A percentile compares a stretch with the other conserved stretches of the same genome.
These are phyloP conservation scores for Solanum bulbocastanum DNA, from an alignment of 257 asterid genomes.

Conservation along the genomic window DNA sequence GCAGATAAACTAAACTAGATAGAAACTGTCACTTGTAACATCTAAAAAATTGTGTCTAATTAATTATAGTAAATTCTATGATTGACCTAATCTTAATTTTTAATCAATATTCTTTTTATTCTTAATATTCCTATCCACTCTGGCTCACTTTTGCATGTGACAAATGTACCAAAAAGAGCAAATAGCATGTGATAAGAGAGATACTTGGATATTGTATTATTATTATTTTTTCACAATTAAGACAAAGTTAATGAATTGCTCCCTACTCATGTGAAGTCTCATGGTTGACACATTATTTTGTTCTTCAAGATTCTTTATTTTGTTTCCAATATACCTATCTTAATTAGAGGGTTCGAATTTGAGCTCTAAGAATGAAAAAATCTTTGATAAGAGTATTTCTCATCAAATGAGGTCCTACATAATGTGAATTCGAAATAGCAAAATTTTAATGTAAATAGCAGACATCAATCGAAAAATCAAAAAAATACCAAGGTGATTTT, in stretches of 20 bases:
- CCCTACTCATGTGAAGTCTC: slow-evolving; percentile 6
- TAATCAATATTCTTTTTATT: not conserved
- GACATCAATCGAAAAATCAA: no score
- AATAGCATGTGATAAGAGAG: slow-evolving; percentile 4
- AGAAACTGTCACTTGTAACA: not conserved
- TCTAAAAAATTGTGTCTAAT: not conserved
- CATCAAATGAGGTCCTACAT: not conserved
- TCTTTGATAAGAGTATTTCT: rapidly evolving
- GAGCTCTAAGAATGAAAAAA: no score
- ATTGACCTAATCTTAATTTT: not conserved
- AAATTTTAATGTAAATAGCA: no score
- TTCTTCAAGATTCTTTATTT: not conserved
- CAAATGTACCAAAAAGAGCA: not conserved
- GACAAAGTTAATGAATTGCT: not conserved
- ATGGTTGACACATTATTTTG: not conserved
- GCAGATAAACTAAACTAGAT: not conserved
- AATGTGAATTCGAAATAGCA: no score
- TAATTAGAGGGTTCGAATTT: no score
- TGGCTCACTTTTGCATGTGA: slow-evolving; percentile 3
- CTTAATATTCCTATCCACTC: not conserved
- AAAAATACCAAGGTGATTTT: not conserved
- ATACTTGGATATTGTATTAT: not conserved
- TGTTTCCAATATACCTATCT: not conserved
- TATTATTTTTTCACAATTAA: not conserved
- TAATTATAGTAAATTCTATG: not conserved